Base-by-base conservation (phyloP, 495 filamentous ascomycete genomes). In the Hyphodiscus hymeniophilus region DNA sequence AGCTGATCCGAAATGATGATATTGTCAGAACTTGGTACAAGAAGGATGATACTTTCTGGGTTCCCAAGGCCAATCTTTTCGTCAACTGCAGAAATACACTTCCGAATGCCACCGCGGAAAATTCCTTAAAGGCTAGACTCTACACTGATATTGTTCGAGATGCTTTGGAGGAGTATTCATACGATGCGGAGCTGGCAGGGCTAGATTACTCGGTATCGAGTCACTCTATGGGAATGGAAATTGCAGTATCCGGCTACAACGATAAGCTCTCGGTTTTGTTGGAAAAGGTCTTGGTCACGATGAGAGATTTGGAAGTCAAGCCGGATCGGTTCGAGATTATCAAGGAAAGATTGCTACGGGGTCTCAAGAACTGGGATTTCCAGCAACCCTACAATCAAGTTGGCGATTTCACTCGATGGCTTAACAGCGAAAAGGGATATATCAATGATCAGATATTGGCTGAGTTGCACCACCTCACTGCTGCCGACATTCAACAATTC, bases 31-130 rank as follows among this genome's bases (percentile, higher is more conserved):
- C 86, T n/a, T 99, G 92, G 92, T 96, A 79, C 67, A 99, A 99
- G 75, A 97, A 97, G 66, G 92, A 99, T 56, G 92, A 99, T 57
- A 87, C 80, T 0, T 99, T 96, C 68, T 99, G 92, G 92, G 92
- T 99, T 3, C 92, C 92, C 1, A 96, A 95, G 63, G 92, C 82
- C 0, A 95, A 85, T 53, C 63, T 96, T 13, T 75, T 87, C 55
- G 75, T 95, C 33, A 85, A 79, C 41, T 74, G 94, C 52, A 78
- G 85, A 50, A 95, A 85, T 47, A 85, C 89, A 4, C 60, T 94
- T 28, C 77, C 82, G 18, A 81, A 79, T 62, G 76, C 85, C 2
- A 89, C 85, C 3, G 86, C 92, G 3, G 79, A 81, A 35, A 89
- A 81, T 42, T 66, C 75, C 16, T 80, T 95, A 26, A 91, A 89